phyloP scores from a whole-genome alignment of 2,329 filamentous ascomycete species.

The Ophiostoma quercus region DNA sequence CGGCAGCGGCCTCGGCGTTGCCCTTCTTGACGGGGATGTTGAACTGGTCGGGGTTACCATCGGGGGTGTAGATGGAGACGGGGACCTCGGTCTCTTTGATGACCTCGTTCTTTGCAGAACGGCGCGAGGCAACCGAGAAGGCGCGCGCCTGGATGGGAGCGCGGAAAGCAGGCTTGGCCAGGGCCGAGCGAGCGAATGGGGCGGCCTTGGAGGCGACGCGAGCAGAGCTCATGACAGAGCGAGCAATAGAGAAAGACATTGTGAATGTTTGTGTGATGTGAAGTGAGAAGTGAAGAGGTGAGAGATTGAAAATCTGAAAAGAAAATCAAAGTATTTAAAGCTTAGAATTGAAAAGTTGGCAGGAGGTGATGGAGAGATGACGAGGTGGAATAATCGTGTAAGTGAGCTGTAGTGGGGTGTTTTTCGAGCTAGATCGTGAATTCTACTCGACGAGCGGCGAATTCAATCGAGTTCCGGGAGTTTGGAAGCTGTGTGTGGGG shows the following conservation, averaged over 20 bases:
- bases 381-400: constrained; percentile 15
- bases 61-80: constrained; percentile 49
- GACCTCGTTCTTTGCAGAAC: constrained; percentile 42
- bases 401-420: constrained; percentile 20
- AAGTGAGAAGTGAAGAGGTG: not conserved
- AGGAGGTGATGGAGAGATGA: not conserved
- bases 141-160: constrained; percentile 31
- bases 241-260: constrained; percentile 32
- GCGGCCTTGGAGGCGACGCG: constrained; percentile 33
- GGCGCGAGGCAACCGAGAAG: constrained; percentile 35
- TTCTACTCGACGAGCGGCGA: constrained; percentile 20
- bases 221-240: constrained; percentile 31
- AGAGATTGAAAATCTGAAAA: not conserved
- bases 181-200: constrained; percentile 27
- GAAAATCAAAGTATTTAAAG: not conserved
- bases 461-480: constrained; percentile 16
- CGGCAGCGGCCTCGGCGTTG: constrained; percentile 19
- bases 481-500: constrained; percentile 23
- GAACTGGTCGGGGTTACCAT: constrained; percentile 48
- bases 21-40: constrained; percentile 47
- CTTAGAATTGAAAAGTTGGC: not conserved
- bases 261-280: constrained; percentile 15
- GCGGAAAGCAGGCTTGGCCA: constrained; percentile 26
- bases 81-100: constrained; percentile 54
- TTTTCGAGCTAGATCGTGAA: constrained; percentile 22